Conservation (phyloP, 192 early-diverging fungal species). For the Phlyctochytrium planicorne region DNA sequence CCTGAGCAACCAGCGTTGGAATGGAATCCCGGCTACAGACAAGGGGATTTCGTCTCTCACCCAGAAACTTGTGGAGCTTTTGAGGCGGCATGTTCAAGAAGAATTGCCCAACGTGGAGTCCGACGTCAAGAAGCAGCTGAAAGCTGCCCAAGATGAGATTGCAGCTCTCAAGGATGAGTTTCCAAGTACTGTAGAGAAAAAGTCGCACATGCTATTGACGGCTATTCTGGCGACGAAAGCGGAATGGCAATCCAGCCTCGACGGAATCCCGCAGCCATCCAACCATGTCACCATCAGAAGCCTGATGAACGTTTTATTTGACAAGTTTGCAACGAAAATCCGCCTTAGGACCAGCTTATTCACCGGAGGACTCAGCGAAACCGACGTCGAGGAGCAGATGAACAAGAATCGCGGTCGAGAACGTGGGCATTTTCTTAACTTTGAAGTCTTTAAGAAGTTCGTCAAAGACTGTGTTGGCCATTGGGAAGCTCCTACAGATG, state of each 20-base stretch:
- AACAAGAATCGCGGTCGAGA: neutral
- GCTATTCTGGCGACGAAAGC: too few relatives aligned
- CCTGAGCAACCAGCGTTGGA: conserved; percentile 4
- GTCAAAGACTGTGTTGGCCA: neutral
- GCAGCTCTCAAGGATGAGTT: neutral
- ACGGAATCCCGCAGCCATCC: too few relatives aligned
- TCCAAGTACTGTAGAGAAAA: neutral
- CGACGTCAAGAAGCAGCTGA: neutral
- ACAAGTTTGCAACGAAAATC: neutral
- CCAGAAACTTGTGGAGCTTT: conserved; percentile 13
- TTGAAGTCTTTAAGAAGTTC: neutral
- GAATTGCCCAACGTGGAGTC: neutral
- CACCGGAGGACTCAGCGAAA: neutral
- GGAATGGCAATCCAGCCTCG: neutral
- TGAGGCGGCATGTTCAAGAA: neutral
- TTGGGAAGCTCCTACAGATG: neutral
- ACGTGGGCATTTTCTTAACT: neutral
- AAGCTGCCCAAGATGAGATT: neutral
- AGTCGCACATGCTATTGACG: neutral
- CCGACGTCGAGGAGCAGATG: neutral
- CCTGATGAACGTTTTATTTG: neutral
- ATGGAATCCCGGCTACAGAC: neutral
- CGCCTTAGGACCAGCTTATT: neutral
- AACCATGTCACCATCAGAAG: neutral
- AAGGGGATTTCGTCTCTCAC: conserved; percentile 14